Base-by-base conservation (phyloP, 768 basidiomycete species). In the Leccinum truebloodii region DNA sequence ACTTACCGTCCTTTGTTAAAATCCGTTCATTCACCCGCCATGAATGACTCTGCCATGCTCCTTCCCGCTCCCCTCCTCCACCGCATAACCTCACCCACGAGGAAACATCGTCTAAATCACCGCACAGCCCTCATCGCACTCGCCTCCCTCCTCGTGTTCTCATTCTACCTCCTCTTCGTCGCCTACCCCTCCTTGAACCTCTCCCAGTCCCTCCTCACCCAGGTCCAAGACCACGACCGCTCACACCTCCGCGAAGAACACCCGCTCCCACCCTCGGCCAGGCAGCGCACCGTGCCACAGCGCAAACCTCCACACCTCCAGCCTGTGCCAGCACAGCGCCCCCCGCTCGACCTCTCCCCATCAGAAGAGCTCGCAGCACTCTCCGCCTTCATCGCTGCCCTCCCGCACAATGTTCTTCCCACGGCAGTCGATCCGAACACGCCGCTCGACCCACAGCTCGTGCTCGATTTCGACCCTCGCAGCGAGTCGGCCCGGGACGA, bases 401-500 rank as follows among this genome's bases (percentile, higher is more conserved):
- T 91, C 22, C 84, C 89, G 0, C 85, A 89, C 72, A 93, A 93
- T 73, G 80, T 87, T 58, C 84, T 94, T 59, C 90, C 92, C 1
- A 70, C 76, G 1, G 77, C 78, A 6, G 81, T 92, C 50, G 83
- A 93, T 67, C 88, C 92, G 0, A 65, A 78, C 12, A 63, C 65
- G 12, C 83, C 90, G 8, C 84, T 93, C 59, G 91, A 94, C 71
- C 90, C 92, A 4, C 83, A 91, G 66, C 83, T 93, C 59, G 82
- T 94, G 5, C 81, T 94, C 46, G 92, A 90, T 67, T 94, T 94
- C 70, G 90, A 94, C 69, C 88, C 89, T 0, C 83, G 86, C n/a
- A 78, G 83, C 48, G 75, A 82, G 3, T 80, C 81, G 14, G 89
- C 90, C 1, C 65, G 69, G 20, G 81, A 84, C 35, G 90, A 92